Conservation (phyloP, 257 asterid genomes). For the Rubia yunnanensis region DNA sequence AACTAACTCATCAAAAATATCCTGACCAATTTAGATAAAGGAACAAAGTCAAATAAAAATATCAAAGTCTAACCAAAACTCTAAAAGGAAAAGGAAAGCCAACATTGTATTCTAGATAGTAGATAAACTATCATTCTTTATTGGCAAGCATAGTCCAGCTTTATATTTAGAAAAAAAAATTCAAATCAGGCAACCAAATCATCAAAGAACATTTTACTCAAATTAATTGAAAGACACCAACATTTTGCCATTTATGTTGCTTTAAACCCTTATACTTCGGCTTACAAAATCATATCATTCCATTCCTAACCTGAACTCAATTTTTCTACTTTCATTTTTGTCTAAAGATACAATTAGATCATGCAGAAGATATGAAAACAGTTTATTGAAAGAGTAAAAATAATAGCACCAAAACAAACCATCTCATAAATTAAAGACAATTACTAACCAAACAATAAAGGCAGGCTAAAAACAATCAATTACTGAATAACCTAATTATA, state of each 20-base stretch:
- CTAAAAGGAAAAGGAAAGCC: slow-evolving; percentile 3
- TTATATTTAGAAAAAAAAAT: not conserved
- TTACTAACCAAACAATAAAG: not conserved
- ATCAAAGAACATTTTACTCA: not conserved
- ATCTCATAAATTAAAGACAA: not conserved
- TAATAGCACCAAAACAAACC: not conserved
- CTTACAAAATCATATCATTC: not conserved
- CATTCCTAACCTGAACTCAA: not conserved
- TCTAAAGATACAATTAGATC: not conserved
- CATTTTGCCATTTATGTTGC: not conserved
- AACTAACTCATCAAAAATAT: slow-evolving; percentile 11
- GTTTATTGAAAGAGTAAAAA: not conserved
- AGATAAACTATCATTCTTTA: slow-evolving; percentile 1
- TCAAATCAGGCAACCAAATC: slow-evolving; percentile 5
- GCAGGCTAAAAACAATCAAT: not conserved
- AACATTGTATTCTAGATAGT: not conserved
- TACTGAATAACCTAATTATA: too few species aligned
- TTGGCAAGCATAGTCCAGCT: not conserved
- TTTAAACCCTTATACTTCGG: not conserved
- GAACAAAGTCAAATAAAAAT: not conserved
- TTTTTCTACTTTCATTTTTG: not conserved
- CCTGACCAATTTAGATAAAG: not conserved
- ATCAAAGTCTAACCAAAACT: not conserved
- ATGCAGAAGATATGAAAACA: not conserved
- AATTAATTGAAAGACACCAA: not conserved